A percentile compares a stretch with the other conserved stretches of the same genome.
phyloP scores from a whole-genome alignment of 805 yeast species.

The Kodamaea kaohsiungensis region DNA sequence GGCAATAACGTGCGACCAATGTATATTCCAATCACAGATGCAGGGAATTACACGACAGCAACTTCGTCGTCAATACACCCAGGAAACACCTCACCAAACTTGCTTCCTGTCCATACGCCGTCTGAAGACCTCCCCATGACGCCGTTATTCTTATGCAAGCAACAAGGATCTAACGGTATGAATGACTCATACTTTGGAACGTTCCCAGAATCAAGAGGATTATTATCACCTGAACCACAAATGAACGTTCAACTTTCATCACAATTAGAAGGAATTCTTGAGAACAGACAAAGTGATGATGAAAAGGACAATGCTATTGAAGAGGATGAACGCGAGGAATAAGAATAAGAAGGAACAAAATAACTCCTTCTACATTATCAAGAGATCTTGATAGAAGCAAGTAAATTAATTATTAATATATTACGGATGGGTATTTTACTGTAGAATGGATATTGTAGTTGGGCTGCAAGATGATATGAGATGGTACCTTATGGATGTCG shows the following conservation, averaged over 20 bases:
- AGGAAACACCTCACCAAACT: constrained; percentile 24
- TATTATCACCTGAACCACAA: constrained; percentile 7
- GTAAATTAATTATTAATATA: too few species aligned
- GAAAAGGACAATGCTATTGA: constrained; percentile 10
- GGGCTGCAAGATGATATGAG: too few species aligned
- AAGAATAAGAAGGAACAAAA: too few species aligned
- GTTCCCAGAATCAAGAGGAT: constrained; percentile 3
- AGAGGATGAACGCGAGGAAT: neutral
- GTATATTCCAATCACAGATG: constrained; percentile 10
- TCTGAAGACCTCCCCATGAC: constrained; percentile 46
- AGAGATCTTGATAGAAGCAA: too few species aligned
- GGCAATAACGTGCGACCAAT: constrained; percentile 6
- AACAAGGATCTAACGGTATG: neutral
- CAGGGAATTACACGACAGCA: constrained; percentile 12
- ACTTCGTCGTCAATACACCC: neutral
- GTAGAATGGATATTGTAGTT: too few species aligned
- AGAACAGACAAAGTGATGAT: constrained; percentile 7
- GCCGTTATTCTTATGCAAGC: constrained; percentile 26
- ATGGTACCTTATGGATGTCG: too few species aligned
- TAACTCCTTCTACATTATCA: too few species aligned
- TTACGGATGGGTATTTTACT: too few species aligned
- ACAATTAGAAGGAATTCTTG: constrained; percentile 8
- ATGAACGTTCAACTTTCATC: neutral
- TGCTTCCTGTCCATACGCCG: constrained; percentile 45
- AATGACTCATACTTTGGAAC: constrained; percentile 15